phyloP scores from a whole-genome alignment of 1,139 yeast species.

The Suhomyces bribrorum region DNA sequence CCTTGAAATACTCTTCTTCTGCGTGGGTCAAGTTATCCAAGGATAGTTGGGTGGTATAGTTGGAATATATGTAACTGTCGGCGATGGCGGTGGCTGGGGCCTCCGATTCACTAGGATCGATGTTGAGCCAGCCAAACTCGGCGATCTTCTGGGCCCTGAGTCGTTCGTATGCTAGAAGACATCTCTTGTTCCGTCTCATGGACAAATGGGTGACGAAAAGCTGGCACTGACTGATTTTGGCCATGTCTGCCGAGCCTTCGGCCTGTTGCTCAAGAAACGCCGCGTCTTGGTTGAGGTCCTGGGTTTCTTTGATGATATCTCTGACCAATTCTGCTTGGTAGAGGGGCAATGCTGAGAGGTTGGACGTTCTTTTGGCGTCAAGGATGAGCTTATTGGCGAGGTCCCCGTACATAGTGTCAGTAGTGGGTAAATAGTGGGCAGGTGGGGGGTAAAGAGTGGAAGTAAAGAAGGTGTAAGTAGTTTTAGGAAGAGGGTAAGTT shows the following conservation, averaged over 20 bases:
- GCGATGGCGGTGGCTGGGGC: conserved; percentile 7
- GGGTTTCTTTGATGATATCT: conserved; percentile 59
- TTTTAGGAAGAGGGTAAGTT: too few species aligned
- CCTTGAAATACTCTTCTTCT: conserved; percentile 77
- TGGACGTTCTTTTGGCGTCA: conserved; percentile 79
- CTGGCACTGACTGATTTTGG: conserved; percentile 64
- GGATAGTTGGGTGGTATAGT: conserved; percentile 34
- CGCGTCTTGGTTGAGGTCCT: conserved; percentile 56
- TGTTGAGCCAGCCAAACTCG: conserved; percentile 67
- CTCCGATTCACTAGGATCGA: conserved; percentile 35
- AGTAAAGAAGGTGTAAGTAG: too few species aligned
- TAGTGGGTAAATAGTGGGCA: too few species aligned
- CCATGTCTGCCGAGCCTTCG: conserved; percentile 35
- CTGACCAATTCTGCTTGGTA: conserved; percentile 79
- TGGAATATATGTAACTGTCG: conserved; percentile 18
- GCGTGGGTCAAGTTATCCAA: conserved; percentile 65
- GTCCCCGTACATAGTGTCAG: conserved; percentile 88
- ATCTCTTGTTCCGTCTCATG: conserved; percentile 85
- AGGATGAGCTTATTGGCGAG: conserved; percentile 74
- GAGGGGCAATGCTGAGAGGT: conserved; percentile 66
- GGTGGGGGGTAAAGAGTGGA: too few species aligned
- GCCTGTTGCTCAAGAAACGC: conserved; percentile 35
- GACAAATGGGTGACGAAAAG: conserved; percentile 79
- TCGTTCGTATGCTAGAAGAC: conserved; percentile 79
- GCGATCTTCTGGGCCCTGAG: conserved; percentile 69